Base-by-base conservation (phyloP, 1,139 yeast species). In the Candida albicans region DNA sequence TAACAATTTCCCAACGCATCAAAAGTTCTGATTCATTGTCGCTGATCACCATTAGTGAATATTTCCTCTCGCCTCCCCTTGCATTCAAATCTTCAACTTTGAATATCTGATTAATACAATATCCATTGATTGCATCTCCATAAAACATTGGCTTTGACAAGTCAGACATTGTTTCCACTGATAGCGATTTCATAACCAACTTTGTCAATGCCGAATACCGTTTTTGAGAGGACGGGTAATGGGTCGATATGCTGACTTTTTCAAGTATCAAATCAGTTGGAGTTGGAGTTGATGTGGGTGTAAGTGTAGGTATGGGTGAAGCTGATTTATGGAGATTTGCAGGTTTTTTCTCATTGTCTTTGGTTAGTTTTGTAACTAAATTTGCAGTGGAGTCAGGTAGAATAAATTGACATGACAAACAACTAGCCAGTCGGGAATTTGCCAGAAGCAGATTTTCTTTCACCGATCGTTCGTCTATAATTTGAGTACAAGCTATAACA, bases 61-160 rank as follows among this genome's bases (percentile, higher is more conserved):
- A 87, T 46, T 87, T 77, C 44, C 96, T 67, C 54, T 85, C 93
- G 5, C 87, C 82, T 1, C 96, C 96, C 44, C 96, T 72, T 0
- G 96, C 91, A 42, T 81, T 77, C 22, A 73, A 67, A 59, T 88
- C 96, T 32, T 72, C 72, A 11, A 87, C 68, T 55, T 84, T 84
- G 65, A 88, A 87, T 6, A 84, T 79, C 46, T 80, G 70, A 29
- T 81, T 77, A 18, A 87, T 64, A 34, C 91, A 82, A 51, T 82
- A 79, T 0, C 96, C 96, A 50, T 81, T 75, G 3, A 69, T 59
- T 7, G 79, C 75, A 55, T 87, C 95, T 2, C 90, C 90, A 54
- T 82, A 82, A 55, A 84, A 78, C 57, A 86, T 67, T 0, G 95
- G 93, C 43, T 81, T 77, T 28, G 79, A 68, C 40, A 80, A 79